Evolutionary conservation across 768 basidiomycete species (phyloP), one percentile per base, ranked within the genome.

Genomic region (Rhodotorula graminis): DNA sequence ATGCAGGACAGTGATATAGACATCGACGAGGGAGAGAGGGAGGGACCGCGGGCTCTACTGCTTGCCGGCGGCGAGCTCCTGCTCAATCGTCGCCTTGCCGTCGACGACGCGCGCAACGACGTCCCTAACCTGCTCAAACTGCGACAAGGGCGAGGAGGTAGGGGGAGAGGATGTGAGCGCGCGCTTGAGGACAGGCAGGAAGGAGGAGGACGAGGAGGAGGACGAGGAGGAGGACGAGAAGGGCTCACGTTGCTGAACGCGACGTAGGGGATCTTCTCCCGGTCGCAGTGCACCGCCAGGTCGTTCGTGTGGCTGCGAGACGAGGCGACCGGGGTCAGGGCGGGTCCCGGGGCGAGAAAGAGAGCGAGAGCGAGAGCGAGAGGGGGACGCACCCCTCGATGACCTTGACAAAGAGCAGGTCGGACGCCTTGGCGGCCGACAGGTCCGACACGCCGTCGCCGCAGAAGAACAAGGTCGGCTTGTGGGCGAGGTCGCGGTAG

Each of bases 391-490:
- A 69, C 69, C 29, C 79, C 0, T 78, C 74, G 72, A 80, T 79
- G 67, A 81, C 78, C 81, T 97, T 98, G 73, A 94, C 93, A 79
- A 98, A 97, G n/a, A 99, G 85, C 29, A 93, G 82, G 81, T 98
- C 93, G 27, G 96, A 93, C 77, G 94, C 91, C 69, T 84, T 85
- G 0, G 96, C 96, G 7, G 96, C 95, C 42, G 82, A 86, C 55
- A 72, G 65, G 91, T 92, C 93, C 67, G 92, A 93, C 62, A 96
- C 96, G 47, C 96, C 96, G 80, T 99, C 96, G 0, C 96, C 96
- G 74, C 96, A 94, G 86, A 96, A 99, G 82, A 99, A 95, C 18
- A 95, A 83, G 3, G 86, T 88, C 5, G 96, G 95, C 10, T 88
- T 87, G 60, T 86, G 80, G 1, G 83, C 77, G 56, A 94, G 84